These are phyloP conservation scores for Colletotrichum karsti DNA, from an alignment of 2,329 filamentous ascomycete species.

Conservation along the genomic window DNA sequence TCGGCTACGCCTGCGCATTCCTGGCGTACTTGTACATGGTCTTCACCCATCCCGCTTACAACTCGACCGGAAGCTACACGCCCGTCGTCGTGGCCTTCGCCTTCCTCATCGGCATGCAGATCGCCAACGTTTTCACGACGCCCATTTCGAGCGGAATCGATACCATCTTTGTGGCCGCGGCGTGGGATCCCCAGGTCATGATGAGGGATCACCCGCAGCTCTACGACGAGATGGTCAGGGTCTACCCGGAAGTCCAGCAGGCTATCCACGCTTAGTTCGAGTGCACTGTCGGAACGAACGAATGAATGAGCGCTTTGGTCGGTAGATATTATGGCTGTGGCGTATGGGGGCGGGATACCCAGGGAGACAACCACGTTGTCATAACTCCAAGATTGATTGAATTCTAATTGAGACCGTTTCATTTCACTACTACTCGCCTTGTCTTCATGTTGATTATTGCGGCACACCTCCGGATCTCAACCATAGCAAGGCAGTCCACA, in stretches of 20 bases:
- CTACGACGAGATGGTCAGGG: slow-evolving; percentile 78
- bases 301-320: no score
- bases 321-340: no score
- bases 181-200: slow-evolving; percentile 77
- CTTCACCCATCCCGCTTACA: slow-evolving; percentile 84
- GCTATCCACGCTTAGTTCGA: slow-evolving; percentile 70
- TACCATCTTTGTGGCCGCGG: slow-evolving; percentile 86
- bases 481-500: no score
- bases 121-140: slow-evolving; percentile 89
- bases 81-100: slow-evolving; percentile 83
- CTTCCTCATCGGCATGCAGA: slow-evolving; percentile 90
- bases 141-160: slow-evolving; percentile 90
- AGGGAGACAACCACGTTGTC: no score
- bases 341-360: no score
- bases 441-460: no score
- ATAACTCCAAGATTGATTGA: no score
- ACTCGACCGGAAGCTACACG: slow-evolving; percentile 72
- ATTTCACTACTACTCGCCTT: no score
- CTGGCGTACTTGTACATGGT: slow-evolving; percentile 88
- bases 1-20: slow-evolving; percentile 83
- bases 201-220: slow-evolving; percentile 84
- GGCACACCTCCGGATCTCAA: no score
- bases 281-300: no score
- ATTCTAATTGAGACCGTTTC: no score
- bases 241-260: slow-evolving; percentile 86